phyloP scores from a whole-genome alignment of 2,329 filamentous ascomycete genomes.

The Nannizzia gypsea region DNA sequence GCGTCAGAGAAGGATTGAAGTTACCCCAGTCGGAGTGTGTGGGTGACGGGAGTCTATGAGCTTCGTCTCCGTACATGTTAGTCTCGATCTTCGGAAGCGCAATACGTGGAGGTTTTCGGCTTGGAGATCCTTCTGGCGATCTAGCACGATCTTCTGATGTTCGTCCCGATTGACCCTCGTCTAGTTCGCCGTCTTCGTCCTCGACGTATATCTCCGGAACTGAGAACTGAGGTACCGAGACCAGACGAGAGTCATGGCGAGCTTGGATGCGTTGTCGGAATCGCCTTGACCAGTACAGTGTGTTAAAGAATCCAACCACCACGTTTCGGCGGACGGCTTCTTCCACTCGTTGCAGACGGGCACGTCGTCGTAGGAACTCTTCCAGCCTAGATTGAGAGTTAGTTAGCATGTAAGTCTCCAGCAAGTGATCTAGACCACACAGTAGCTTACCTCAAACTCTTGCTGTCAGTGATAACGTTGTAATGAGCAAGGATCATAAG shows the following conservation, averaged over 20 bases:
- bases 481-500: slow-evolving; percentile 96
- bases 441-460: slow-evolving; percentile 63
- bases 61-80: slow-evolving; percentile 30
- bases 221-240: slow-evolving; percentile 61
- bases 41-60: slow-evolving; percentile 23
- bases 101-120: slow-evolving; percentile 43
- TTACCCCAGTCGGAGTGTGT: slow-evolving; percentile 40
- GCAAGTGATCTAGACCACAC: slow-evolving; percentile 12
- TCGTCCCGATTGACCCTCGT: slow-evolving; percentile 18
- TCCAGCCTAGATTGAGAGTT: slow-evolving; percentile 52
- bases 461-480: slow-evolving; percentile 96
- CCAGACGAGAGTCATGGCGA: slow-evolving; percentile 66
- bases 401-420: not conserved
- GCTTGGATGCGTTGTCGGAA: slow-evolving; percentile 65
- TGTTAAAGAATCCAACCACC: slow-evolving; percentile 93
- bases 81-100: slow-evolving; percentile 40
- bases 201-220: slow-evolving; percentile 88
- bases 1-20: slow-evolving; percentile 40
- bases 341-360: slow-evolving; percentile 82
- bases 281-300: slow-evolving; percentile 69
- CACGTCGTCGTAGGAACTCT: slow-evolving; percentile 82
- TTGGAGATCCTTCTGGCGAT: not conserved
- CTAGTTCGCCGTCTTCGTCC: slow-evolving; percentile 45
- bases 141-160: not conserved
- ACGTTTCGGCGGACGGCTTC: slow-evolving; percentile 84